Evolutionary conservation across 768 basidiomycete species (phyloP).

Genomic region (Lentinula sp.): DNA sequence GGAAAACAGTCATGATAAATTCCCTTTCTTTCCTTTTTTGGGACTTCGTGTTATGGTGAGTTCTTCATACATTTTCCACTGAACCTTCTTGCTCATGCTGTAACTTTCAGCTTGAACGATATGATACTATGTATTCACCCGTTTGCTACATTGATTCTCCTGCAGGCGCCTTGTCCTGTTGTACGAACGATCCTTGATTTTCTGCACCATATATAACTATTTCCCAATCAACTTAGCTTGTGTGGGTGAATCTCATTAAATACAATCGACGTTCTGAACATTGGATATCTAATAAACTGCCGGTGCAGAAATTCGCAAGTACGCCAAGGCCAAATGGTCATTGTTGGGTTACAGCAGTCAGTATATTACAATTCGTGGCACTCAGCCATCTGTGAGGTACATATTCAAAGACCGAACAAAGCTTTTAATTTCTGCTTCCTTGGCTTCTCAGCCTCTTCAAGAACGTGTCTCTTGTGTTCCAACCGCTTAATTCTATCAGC

Average conservation of each 20-base stretch:
- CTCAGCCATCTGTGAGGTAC: neutral
- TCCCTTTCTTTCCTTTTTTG: neutral
- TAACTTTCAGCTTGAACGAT: neutral
- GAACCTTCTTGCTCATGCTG: neutral
- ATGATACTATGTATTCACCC: neutral
- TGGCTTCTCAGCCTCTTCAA: conserved; percentile 7
- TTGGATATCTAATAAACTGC: no score
- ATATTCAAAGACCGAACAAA: neutral
- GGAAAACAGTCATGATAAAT: conserved; percentile 41
- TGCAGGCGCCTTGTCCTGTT: neutral
- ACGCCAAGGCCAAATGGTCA: no score
- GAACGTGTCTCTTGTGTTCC: conserved; percentile 3
- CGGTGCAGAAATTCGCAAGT: no score
- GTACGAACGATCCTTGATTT: neutral
- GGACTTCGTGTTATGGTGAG: neutral
- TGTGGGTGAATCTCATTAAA: neutral
- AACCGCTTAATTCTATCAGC: conserved; percentile 6
- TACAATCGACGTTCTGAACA: no score
- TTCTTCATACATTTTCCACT: neutral
- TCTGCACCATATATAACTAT: neutral
- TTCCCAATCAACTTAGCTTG: neutral
- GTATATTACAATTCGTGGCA: neutral
- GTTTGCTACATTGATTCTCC: neutral
- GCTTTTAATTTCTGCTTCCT: neutral
- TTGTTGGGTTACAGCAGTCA: no score